Base-by-base conservation (phyloP, 495 filamentous ascomycete genomes). In the Hyaloscypha finlandica region DNA sequence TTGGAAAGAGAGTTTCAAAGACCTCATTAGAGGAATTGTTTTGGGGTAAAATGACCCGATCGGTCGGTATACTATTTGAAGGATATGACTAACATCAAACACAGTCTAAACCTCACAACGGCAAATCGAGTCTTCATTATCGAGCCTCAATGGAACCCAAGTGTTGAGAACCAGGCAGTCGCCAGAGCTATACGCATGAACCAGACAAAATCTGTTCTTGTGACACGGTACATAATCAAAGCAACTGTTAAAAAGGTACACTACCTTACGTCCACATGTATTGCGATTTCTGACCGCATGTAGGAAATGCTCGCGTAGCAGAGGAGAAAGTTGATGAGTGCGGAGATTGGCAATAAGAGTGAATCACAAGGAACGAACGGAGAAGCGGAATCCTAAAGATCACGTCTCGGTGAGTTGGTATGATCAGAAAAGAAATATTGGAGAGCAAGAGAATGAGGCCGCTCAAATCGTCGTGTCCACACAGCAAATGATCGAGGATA, bases 91-190 rank as follows among this genome's bases (percentile, higher is more conserved):
- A 52, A 63, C 51, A 53, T 19, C 4, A 42, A 22, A 48, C 63
- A 22, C 30, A 84, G 82, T 8, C 60, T 85, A 3, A 84, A 82
- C 61, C 77, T 86, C 45, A 78, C 79, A 3, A 70, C 73, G 0
- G 82, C 81, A 2, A 80, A 76, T 48, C 76, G 73, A 6, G 77
- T 86, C 8, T 76, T 79, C 67, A 75, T 85, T 29, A 70, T 85
- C 20, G 82, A 86, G 48, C 83, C 79, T 4, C 80, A 85, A 70
- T 86, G 83, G 83, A 85, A 85, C 53, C 84, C 84, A 0, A 76
- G 76, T 32, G 75, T 84, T 1, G 84, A 86, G 61, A 75, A 79
- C 29, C 83, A 86, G 64, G 84, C 84, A 2, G 75, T 85, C 33
- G 77, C 74, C 1, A 69, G 83, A 58, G 78, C 77, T 16, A 39